Evolutionary conservation across 352 stramenopile genomes (phyloP).

Genomic region (Pythium pectinolyticum): DNA sequence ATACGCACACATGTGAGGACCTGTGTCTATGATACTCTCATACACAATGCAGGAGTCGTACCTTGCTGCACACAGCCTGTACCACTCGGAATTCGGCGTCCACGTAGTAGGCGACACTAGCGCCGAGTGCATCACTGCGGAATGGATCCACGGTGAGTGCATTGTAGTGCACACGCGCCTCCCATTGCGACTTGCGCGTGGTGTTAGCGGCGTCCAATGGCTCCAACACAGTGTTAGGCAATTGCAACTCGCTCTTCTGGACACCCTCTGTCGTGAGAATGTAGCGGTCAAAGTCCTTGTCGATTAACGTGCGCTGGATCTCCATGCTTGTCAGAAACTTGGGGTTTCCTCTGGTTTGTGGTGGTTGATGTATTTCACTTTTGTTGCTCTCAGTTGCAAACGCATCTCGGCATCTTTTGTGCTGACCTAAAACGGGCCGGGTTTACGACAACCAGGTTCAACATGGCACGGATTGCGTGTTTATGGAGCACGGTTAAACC

Average conservation of each 20-base stretch:
- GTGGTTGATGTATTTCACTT: conserved; percentile 20
- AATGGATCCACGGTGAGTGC: conserved; percentile 60
- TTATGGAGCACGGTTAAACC: neutral
- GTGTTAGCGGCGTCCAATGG: conserved; percentile 47
- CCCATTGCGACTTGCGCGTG: conserved; percentile 74
- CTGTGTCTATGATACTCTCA: no score
- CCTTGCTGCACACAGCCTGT: conserved; percentile 43
- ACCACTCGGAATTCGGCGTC: conserved; percentile 61
- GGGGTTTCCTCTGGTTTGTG: conserved; percentile 10
- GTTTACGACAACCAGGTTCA: conserved; percentile 4
- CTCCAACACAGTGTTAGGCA: conserved; percentile 38
- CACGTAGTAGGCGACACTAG: conserved; percentile 64
- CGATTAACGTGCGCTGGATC: conserved; percentile 59
- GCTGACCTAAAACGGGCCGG: conserved; percentile 6
- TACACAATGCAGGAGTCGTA: neutral
- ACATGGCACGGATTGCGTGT: conserved; percentile 15
- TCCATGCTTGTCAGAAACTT: conserved; percentile 44
- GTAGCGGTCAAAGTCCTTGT: conserved; percentile 82
- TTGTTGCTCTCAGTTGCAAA: neutral
- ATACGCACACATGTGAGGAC: neutral
- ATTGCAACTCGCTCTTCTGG: conserved; percentile 27
- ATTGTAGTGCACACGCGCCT: conserved; percentile 70
- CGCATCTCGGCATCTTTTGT: conserved; percentile 16
- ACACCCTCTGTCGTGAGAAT: conserved; percentile 46
- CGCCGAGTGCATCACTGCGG: conserved; percentile 28